Conservation (phyloP, 305 asterid genomes). For the Fraxinus sp. region DNA sequence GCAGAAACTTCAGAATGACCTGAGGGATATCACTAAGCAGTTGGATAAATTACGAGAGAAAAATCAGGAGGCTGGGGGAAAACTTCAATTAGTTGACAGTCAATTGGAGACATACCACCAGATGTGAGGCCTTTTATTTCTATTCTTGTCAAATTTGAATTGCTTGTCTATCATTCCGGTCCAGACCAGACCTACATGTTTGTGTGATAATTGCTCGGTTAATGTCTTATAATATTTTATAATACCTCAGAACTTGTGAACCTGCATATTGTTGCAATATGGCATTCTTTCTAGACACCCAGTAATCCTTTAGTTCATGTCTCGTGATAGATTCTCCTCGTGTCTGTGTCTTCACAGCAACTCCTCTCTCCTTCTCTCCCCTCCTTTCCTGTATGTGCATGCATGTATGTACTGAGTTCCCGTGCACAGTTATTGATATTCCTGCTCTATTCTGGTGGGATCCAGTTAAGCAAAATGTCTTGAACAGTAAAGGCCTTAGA, state of each 20-base stretch:
- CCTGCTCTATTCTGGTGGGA: neutral
- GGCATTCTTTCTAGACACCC: neutral
- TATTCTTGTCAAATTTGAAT: slow-evolving; percentile 15
- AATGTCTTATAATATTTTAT: neutral
- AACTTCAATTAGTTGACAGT: slow-evolving; percentile 93
- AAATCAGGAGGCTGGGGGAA: slow-evolving; percentile 83
- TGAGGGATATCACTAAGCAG: slow-evolving; percentile 70
- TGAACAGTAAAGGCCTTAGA: slow-evolving; percentile 8
- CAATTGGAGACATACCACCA: slow-evolving; percentile 89
- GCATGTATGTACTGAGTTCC: neutral
- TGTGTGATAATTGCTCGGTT: neutral
- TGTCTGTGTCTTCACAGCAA: neutral
- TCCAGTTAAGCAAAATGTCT: neutral
- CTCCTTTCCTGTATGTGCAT: neutral
- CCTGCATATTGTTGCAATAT: slow-evolving; percentile 3
- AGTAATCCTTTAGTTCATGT: neutral
- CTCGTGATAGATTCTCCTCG: neutral
- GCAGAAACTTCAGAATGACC: slow-evolving; percentile 78
- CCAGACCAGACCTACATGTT: neutral
- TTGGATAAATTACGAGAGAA: slow-evolving; percentile 79
- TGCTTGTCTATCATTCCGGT: neutral
- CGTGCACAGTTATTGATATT: neutral
- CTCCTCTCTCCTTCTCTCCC: neutral
- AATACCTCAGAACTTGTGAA: neutral
- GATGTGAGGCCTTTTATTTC: slow-evolving; percentile 56